A percentile compares a stretch with the other conserved stretches of the same genome.
These are phyloP conservation scores for Knoxdaviesia proteae DNA, from an alignment of 2,329 filamentous ascomycete genomes.

Conservation along the genomic window DNA sequence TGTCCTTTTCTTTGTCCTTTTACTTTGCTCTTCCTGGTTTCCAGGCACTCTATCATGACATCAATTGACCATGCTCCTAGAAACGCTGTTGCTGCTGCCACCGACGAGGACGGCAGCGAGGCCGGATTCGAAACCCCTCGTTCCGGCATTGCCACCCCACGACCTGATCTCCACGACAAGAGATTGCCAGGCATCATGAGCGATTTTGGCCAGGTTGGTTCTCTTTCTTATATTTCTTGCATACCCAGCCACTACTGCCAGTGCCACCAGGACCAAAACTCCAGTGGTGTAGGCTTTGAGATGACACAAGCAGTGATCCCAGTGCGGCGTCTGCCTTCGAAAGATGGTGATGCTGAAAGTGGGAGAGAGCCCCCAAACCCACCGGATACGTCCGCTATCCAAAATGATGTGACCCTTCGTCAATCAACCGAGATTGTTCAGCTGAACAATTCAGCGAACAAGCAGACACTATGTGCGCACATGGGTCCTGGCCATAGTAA, in stretches of 20 bases:
- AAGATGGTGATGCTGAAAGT: too few relatives aligned
- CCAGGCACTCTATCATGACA: constrained; percentile 14
- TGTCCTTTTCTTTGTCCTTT: constrained; percentile 10
- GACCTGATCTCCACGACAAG: constrained; percentile 86
- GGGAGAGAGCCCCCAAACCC: too few relatives aligned
- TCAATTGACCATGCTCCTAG: constrained; percentile 25
- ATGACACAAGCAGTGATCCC: too few relatives aligned
- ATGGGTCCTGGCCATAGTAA: too few relatives aligned
- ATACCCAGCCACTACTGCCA: constrained; percentile 8
- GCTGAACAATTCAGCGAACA: too few relatives aligned
- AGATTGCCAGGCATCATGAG: constrained; percentile 88
- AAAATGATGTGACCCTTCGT: too few relatives aligned
- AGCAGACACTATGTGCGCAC: too few relatives aligned
- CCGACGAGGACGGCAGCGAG: constrained; percentile 52
- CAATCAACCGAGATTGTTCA: too few relatives aligned
- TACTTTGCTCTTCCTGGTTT: not conserved
- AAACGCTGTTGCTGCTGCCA: constrained; percentile 26
- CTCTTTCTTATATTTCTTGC: constrained; percentile 37
- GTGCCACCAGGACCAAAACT: too few relatives aligned
- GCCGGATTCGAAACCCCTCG: constrained; percentile 73
- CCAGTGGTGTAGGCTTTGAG: too few relatives aligned
- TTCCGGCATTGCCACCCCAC: constrained; percentile 79
- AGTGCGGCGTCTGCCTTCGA: too few relatives aligned
- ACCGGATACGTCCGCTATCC: too few relatives aligned
- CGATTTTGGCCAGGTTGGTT: constrained; percentile 99